Conservation (phyloP, 2,329 filamentous ascomycete genomes). For the Xylaria sp. region DNA sequence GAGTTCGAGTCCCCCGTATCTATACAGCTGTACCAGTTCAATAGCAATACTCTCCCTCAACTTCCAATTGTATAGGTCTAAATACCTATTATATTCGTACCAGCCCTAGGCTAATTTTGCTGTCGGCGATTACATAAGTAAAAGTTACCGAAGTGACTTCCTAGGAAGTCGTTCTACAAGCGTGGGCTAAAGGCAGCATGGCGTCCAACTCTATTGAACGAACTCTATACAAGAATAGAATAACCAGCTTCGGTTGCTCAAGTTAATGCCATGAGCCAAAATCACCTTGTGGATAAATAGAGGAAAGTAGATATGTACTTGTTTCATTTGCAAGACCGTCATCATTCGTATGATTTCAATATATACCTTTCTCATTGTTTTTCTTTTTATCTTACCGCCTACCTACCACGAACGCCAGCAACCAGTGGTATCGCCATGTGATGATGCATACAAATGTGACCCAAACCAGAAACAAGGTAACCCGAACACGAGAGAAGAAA, state of each 20-base stretch:
- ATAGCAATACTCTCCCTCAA: too few species aligned
- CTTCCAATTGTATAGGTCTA: too few species aligned
- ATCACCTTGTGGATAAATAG: background rate
- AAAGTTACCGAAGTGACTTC: too few species aligned
- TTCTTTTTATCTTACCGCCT: slow-evolving; percentile 19
- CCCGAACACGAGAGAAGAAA: slow-evolving; percentile 20
- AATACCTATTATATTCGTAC: too few species aligned
- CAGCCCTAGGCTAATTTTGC: too few species aligned
- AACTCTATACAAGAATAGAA: too few species aligned
- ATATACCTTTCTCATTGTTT: slow-evolving; percentile 24
- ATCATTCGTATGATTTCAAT: slow-evolving; percentile 29
- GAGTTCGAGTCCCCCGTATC: too few species aligned
- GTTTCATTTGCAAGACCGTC: slow-evolving; percentile 20
- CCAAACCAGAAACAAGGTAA: slow-evolving; percentile 4
- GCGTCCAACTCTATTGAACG: too few species aligned
- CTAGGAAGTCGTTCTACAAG: too few species aligned
- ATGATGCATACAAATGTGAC: slow-evolving; percentile 45
- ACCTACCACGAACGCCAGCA: slow-evolving; percentile 44
- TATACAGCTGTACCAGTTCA: too few species aligned
- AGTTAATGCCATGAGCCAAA: background rate
- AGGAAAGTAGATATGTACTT: background rate
- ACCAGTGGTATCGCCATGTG: slow-evolving; percentile 47
- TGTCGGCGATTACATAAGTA: too few species aligned
- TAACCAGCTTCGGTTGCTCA: background rate
- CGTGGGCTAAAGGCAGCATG: too few species aligned